Base-by-base conservation (phyloP, 768 basidiomycete species). In the Agrocybe praecox region DNA sequence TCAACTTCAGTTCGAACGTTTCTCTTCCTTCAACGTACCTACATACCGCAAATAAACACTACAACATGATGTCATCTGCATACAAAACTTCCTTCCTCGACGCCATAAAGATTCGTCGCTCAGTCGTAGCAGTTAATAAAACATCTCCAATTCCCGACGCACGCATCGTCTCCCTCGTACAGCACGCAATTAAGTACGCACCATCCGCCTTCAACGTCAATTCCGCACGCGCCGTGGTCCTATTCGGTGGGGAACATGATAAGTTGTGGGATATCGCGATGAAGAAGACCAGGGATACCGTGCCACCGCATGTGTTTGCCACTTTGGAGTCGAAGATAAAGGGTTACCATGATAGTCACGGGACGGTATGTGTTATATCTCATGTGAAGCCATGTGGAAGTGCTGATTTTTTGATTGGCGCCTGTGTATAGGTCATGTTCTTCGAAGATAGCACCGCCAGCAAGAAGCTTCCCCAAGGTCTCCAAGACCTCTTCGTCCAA, bases 211-310 rank as follows among this genome's bases (percentile, higher is more conserved):
- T 54, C 43, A 45, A 47, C 15, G 45, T 47, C 21, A 43, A 54
- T 14, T 54, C 53, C 1, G 34, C 32, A 21, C 44, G 46, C 17
- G 53, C 53, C n/a, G 24, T 54, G 6, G 46, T 29, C 26, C 26
- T 29, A 9, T 29, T 29, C 26, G 26, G 26, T 9, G 26, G 26
- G 26, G 26, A 29, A n/a, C 46, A 47, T 34, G 53, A 54, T 5
- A 54, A 40, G 23, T 46, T 54, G 19, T 47, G 53, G 53, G 53
- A 54, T 19, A 32, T 54, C n/a, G 53, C 26, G 1, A 15, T 47
- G 46, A 34, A 12, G 45, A 9, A 34, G 12, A 46, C 53, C 8
- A 54, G 12, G 53, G 46, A 48, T 18, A 10, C 18, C 2, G 21
- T 54, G 53, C 46, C 45, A 0, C 33, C 32, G 1, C 19, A 46